Evolutionary conservation across 2,329 filamentous ascomycete genomes (phyloP).

Genomic region (Westerdykella sp.): DNA sequence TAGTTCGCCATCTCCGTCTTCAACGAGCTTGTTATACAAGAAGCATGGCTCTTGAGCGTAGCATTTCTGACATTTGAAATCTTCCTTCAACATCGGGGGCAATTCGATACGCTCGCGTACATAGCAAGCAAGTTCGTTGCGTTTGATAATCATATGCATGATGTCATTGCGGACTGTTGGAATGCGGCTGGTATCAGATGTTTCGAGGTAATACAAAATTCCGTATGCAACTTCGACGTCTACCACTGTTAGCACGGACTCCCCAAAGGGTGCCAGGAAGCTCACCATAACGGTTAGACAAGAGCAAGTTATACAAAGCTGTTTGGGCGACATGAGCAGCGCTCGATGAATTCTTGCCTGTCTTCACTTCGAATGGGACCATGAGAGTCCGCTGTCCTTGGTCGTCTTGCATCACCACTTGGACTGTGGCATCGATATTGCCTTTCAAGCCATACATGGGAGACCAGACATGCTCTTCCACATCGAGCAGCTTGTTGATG

Average conservation of each 20-base stretch:
- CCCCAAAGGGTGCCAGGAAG: not conserved
- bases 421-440: constrained; percentile 94
- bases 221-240: constrained; percentile 87
- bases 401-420: constrained; percentile 72
- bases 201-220: constrained; percentile 92
- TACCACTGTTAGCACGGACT: constrained; percentile 22
- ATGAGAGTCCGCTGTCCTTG: constrained; percentile 63
- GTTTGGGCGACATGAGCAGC: constrained; percentile 87
- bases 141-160: constrained; percentile 92
- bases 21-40: constrained; percentile 84
- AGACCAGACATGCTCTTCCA: constrained; percentile 98
- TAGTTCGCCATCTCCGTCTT: constrained; percentile 72
- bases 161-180: constrained; percentile 82
- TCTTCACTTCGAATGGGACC: constrained; percentile 93
- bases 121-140: constrained; percentile 81
- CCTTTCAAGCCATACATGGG: constrained; percentile 96
- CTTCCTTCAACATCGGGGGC: constrained; percentile 77
- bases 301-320: constrained; percentile 81
- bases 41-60: constrained; percentile 91
- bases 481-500: constrained; percentile 87
- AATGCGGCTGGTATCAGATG: constrained; percentile 76
- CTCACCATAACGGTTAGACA: constrained; percentile 81
- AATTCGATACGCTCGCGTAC: constrained; percentile 76
- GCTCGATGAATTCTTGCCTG: constrained; percentile 72
- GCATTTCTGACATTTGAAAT: constrained; percentile 76